Conservation (phyloP, 768 basidiomycete genomes). For the Suillus decipiens region DNA sequence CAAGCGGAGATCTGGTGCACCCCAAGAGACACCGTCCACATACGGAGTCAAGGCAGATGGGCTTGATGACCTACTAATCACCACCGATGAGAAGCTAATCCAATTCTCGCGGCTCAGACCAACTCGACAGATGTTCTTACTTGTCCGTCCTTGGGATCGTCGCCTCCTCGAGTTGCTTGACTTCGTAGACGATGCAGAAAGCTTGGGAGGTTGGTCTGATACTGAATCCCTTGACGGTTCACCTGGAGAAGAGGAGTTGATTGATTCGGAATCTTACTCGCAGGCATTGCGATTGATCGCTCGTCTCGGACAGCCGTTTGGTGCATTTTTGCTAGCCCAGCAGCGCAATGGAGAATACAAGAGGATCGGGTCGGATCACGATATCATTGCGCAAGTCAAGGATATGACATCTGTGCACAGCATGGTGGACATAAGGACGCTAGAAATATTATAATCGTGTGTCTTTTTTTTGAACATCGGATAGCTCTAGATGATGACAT, state of each 20-base stretch:
- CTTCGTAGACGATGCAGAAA: neutral
- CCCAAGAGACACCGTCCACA: neutral
- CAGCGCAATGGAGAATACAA: neutral
- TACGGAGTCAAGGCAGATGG: neutral
- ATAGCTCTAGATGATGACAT: too few relatives aligned
- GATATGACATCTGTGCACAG: neutral
- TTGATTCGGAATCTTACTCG: neutral
- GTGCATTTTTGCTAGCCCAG: neutral
- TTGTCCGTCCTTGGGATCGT: neutral
- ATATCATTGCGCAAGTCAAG: neutral
- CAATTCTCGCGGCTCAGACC: neutral
- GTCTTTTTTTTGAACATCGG: too few relatives aligned
- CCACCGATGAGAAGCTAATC: neutral
- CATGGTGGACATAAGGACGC: neutral
- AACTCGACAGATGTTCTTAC: neutral
- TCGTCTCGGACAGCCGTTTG: neutral
- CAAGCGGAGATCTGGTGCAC: neutral
- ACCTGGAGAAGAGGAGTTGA: neutral
- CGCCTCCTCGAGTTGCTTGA: neutral
- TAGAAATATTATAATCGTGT: neutral
- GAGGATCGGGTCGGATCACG: neutral
- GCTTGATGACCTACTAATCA: neutral
- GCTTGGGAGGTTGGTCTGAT: neutral
- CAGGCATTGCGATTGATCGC: neutral
- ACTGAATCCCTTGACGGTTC: neutral